Percentiles rank a stretch among this genome's conserved stretches.
Conservation (phyloP, 1,139 yeast genomes). For the Pichia sp. region DNA sequence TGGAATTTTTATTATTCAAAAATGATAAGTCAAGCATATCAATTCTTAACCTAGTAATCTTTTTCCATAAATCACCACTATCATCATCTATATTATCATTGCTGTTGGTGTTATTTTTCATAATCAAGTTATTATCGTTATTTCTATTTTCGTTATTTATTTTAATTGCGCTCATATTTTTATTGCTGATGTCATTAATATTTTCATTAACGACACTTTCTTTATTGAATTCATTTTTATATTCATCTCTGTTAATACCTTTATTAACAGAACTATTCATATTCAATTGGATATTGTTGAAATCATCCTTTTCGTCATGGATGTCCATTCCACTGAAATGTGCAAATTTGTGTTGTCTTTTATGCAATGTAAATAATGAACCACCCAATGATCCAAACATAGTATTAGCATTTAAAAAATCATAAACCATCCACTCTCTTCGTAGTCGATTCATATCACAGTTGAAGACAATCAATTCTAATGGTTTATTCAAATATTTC, state of each 20-base stretch:
- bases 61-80: conserved; percentile 42
- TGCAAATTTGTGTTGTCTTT: conserved; percentile 48
- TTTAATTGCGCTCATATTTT: background rate
- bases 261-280: conserved; percentile 16
- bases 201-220: too few species aligned
- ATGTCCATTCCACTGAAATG: conserved; percentile 34
- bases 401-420: conserved; percentile 65
- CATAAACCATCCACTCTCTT: conserved; percentile 57
- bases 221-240: too few species aligned
- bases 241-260: background rate
- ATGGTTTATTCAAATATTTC: conserved; percentile 33
- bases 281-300: conserved; percentile 21
- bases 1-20: conserved; percentile 37
- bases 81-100: background rate
- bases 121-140: conserved; percentile 7
- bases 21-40: conserved; percentile 59
- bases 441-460: conserved; percentile 63
- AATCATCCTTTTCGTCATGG: conserved; percentile 27
- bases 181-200: conserved; percentile 14
- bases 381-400: conserved; percentile 74
- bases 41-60: conserved; percentile 58
- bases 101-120: conserved; percentile 31
- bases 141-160: background rate
- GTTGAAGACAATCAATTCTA: conserved; percentile 58
- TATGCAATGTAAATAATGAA: conserved; percentile 72